Evolutionary conservation across 495 filamentous ascomycete genomes (phyloP), one percentile per base, ranked within the genome.

Genomic region (Neurospora sp.): DNA sequence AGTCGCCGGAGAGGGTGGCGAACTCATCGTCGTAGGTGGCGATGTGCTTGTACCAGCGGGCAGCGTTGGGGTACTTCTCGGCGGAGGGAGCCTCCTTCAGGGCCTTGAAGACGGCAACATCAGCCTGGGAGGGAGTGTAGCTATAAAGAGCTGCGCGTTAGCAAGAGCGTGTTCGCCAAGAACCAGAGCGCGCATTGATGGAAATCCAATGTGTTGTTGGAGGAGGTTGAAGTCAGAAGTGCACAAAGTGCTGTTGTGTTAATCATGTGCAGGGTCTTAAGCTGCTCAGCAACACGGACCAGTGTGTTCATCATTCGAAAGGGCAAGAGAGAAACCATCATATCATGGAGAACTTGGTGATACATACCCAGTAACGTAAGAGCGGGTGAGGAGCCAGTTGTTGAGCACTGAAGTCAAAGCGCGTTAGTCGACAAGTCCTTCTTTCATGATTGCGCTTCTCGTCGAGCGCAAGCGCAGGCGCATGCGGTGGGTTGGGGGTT

Each of bases 211-310:
- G 27, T 16, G 27, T 27, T 69, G 39, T 20, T 20, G 22, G 9
- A 61, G 53, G 76, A 74, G 68, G 71, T 76, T 70, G 73, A 78
- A 79, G 86, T 97, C 93, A 97, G 93, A 93, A 88, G 81, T 92
- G 92, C 93, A 91, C 88, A 86, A 82, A 85, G 91, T 92, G 82
- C 82, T 87, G 84, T 78, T 81, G 85, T 89, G 87, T 65, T 94
- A 94, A 88, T 95, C 94, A 90, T 89, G 81, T 87, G 86, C 91
- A 92, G 91, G 92, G 96, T 94, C 97, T 97, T 94, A 93, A 87
- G 90, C 94, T 91, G 91, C 92, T 97, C 92, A 90, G 94, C 88
- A 97, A 97, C 94, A 97, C 94, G 94, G 94, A 97, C 94, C 93
- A 96, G 93, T 81, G 89, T 78, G 88, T 87, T 96, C 93, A 96